phyloP scores from a whole-genome alignment of 164 flowering plant genomes.

The Chimonanthus praecox region DNA sequence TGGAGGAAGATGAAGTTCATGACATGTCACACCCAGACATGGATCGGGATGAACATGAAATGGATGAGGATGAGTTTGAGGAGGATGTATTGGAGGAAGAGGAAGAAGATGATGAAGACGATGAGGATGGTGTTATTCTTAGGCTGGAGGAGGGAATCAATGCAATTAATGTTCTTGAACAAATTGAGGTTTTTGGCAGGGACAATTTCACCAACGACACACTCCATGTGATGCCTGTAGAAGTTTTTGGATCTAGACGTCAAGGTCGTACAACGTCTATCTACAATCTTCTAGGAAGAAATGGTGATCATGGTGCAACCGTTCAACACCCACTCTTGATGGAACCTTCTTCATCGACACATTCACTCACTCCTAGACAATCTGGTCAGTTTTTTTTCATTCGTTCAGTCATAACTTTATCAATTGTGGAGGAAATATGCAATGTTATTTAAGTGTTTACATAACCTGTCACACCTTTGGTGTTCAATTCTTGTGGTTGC shows the following conservation, averaged over 20 bases:
- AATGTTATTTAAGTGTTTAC: no score
- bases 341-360: conserved; percentile 52
- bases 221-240: conserved; percentile 95
- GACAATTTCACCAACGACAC: conserved; percentile 72
- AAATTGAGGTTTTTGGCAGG: conserved; percentile 90
- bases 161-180: conserved; percentile 92
- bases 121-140: conserved; percentile 83
- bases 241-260: conserved; percentile 93
- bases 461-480: neutral
- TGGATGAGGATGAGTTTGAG: conserved; percentile 93
- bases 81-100: conserved; percentile 94
- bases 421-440: neutral
- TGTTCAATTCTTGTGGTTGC: neutral
- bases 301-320: conserved; percentile 56
- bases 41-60: conserved; percentile 95
- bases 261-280: conserved; percentile 94
- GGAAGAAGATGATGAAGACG: conserved; percentile 95
- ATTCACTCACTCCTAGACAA: conserved; percentile 39
- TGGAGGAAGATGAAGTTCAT: conserved; percentile 79
- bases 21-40: conserved; percentile 83
- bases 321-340: conserved; percentile 78
- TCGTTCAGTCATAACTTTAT: no score
- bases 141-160: conserved; percentile 86
- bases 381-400: conserved; percentile 36
- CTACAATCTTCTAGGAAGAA: conserved; percentile 84